phyloP scores from a whole-genome alignment of 345 rosid species.

The Aquilaria yunnanensis region DNA sequence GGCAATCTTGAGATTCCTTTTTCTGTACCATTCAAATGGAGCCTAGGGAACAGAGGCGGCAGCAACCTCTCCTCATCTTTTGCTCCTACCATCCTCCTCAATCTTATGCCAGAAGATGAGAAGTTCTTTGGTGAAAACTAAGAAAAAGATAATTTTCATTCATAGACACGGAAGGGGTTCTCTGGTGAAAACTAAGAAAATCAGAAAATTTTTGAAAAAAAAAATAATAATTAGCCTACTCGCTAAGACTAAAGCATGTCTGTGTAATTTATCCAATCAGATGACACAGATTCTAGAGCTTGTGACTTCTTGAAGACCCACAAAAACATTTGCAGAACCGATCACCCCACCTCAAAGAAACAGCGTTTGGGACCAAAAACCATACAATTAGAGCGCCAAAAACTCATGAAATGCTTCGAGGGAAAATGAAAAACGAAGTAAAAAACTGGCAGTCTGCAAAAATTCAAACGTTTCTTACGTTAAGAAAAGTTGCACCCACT shows the following conservation, averaged over 20 bases:
- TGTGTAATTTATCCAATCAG: background rate
- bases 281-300: background rate
- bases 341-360: conserved; percentile 23
- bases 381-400: conserved; percentile 4
- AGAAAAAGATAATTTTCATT: background rate
- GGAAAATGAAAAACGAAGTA: too few relatives aligned
- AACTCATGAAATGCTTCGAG: background rate
- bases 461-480: too few relatives aligned
- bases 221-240: background rate
- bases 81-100: conserved; percentile 28
- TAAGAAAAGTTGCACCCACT: too few relatives aligned
- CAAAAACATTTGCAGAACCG: background rate
- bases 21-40: conserved; percentile 61
- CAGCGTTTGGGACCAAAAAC: conserved; percentile 11
- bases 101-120: conserved; percentile 14
- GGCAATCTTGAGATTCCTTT: conserved; percentile 67
- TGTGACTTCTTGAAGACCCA: background rate
- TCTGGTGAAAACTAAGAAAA: conserved; percentile 8
- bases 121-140: conserved; percentile 3
- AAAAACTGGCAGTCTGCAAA: too few relatives aligned
- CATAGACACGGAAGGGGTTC: background rate
- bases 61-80: conserved; percentile 36
- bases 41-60: conserved; percentile 64
- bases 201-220: background rate
- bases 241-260: background rate